Conservation (phyloP, 805 yeast species). For the Diddensiella caesifluorescens region DNA sequence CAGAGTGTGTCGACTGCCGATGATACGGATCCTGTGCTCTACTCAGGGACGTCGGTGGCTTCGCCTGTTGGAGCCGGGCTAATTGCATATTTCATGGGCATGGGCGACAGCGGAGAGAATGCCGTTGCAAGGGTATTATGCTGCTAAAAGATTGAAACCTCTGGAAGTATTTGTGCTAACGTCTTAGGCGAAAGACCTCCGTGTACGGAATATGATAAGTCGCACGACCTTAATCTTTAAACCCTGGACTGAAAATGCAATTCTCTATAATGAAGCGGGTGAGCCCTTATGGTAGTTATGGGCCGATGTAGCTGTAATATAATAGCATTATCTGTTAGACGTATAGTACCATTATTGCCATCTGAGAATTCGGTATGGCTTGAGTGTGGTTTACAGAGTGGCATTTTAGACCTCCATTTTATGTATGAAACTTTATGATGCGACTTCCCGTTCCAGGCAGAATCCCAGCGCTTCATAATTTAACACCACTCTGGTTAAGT, state of each 20-base stretch:
- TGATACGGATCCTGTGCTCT: slow-evolving; percentile 13
- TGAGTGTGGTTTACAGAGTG: no score
- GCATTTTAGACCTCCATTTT: no score
- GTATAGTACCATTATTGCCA: no score
- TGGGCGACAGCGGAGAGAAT: slow-evolving; percentile 22
- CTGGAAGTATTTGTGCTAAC: slow-evolving; percentile 2
- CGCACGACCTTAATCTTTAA: slow-evolving; percentile 20
- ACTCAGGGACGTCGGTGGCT: slow-evolving; percentile 88
- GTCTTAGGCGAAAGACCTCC: slow-evolving; percentile 12
- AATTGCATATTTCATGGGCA: slow-evolving; percentile 61
- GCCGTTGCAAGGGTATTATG: slow-evolving; percentile 23
- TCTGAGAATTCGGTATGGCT: no score
- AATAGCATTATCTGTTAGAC: no score
- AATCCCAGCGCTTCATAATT: no score
- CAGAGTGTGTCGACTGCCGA: slow-evolving; percentile 40
- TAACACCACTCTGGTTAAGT: no score
- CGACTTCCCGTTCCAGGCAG: no score
- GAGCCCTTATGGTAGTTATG: slow-evolving; percentile 27
- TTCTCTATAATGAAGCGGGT: slow-evolving; percentile 25
- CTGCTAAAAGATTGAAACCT: neutral
- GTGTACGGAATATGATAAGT: slow-evolving; percentile 15
- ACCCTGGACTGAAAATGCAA: slow-evolving; percentile 25
- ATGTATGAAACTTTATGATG: no score
- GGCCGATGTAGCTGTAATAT: no score
- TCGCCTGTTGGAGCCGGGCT: slow-evolving; percentile 92